phyloP scores from a whole-genome alignment of 768 basidiomycete species.

The Leucocoprinus leucothites region DNA sequence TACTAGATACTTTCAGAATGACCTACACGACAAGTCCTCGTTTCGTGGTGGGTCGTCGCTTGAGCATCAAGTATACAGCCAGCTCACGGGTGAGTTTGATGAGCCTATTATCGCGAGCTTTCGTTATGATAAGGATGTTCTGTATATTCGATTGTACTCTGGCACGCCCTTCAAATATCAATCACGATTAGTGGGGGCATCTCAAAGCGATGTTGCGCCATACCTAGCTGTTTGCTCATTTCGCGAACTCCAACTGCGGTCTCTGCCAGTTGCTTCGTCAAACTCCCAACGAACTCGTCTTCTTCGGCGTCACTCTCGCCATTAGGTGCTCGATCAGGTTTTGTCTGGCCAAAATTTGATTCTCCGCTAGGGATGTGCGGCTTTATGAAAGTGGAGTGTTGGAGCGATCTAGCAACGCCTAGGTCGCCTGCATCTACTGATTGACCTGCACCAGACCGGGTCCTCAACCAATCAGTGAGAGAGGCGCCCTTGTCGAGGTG shows the following conservation, averaged over 20 bases:
- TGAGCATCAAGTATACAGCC: slow-evolving; percentile 93
- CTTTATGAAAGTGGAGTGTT: slow-evolving; percentile 22
- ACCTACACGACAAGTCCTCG: slow-evolving; percentile 86
- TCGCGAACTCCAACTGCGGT: slow-evolving; percentile 96
- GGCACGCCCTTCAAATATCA: slow-evolving; percentile 67
- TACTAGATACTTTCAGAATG: not conserved
- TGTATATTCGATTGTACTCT: slow-evolving; percentile 90
- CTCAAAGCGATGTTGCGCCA: not conserved
- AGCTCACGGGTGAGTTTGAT: slow-evolving; percentile 94
- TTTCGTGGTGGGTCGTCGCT: slow-evolving; percentile 54
- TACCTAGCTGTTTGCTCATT: slow-evolving; percentile 98
- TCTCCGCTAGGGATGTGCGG: slow-evolving; percentile 14
- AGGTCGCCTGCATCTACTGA: slow-evolving; percentile 31
- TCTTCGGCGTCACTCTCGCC: slow-evolving; percentile 49
- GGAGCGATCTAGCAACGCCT: slow-evolving; percentile 49
- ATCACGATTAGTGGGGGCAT: slow-evolving; percentile 10
- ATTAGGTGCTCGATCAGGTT: slow-evolving; percentile 13
- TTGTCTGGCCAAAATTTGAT: slow-evolving; percentile 18
- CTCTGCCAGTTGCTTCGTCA: slow-evolving; percentile 93
- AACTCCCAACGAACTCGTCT: slow-evolving; percentile 67
- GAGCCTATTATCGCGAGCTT: slow-evolving; percentile 94
- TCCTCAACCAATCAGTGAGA: slow-evolving; percentile 69
- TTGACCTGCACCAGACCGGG: slow-evolving; percentile 31
- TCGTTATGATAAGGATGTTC: slow-evolving; percentile 92
- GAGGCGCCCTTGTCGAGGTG: slow-evolving; percentile 82